Evolutionary conservation across 352 stramenopile species (phyloP).

Genomic region (Pythium biforme): DNA sequence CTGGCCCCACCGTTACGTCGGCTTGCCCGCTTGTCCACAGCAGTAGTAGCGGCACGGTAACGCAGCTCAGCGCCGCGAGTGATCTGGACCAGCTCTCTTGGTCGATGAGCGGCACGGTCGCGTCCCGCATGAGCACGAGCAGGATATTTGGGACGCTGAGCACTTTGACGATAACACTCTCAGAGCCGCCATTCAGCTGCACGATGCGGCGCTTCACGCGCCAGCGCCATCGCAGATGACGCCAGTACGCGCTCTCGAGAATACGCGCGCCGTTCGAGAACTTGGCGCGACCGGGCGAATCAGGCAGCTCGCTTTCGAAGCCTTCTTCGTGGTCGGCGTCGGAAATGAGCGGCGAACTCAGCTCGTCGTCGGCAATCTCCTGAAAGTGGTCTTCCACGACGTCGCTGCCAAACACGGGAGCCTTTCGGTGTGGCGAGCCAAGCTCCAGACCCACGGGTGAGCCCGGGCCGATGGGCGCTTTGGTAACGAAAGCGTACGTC

Average conservation of each 20-base stretch:
- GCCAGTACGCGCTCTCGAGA: conserved; percentile 54
- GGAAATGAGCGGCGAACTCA: conserved; percentile 63
- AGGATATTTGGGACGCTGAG: conserved; percentile 48
- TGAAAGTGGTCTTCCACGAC: conserved; percentile 75
- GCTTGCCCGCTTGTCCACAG: conserved; percentile 47
- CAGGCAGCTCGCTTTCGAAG: conserved; percentile 11
- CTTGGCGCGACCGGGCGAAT: conserved; percentile 4
- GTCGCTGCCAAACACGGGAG: conserved; percentile 37
- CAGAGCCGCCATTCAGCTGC: conserved; percentile 40
- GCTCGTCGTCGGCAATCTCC: conserved; percentile 29
- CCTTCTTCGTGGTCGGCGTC: conserved; percentile 42
- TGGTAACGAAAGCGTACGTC: conserved; percentile 53
- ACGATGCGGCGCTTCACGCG: conserved; percentile 50
- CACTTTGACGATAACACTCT: conserved; percentile 45
- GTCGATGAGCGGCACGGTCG: conserved; percentile 73
- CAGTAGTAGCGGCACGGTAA: conserved; percentile 86
- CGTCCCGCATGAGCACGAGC: conserved; percentile 56
- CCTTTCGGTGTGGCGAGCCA: conserved; percentile 16
- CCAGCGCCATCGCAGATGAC: conserved; percentile 74
- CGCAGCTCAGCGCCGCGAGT: conserved; percentile 79
- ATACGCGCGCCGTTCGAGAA: conserved; percentile 49
- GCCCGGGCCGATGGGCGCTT: background rate
- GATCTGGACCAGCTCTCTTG: conserved; percentile 71
- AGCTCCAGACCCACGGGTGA: conserved; percentile 18
- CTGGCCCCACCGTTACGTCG: conserved; percentile 29